A percentile compares a stretch with the other conserved stretches of the same genome.
Evolutionary conservation across 2,329 filamentous ascomycete genomes (phyloP).

Genomic region (Pyrenophora graminea): DNA sequence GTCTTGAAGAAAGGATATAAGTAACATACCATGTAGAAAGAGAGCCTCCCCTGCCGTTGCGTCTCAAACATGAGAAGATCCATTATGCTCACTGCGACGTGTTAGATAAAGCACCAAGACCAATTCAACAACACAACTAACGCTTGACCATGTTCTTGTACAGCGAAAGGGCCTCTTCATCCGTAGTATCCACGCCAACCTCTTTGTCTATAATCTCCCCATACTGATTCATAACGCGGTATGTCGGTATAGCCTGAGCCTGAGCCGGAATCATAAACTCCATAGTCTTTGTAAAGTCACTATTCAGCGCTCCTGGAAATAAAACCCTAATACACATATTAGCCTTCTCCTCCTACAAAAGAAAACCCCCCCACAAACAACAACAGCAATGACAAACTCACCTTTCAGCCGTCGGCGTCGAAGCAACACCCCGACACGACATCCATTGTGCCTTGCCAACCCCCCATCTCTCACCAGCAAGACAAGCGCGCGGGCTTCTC

Average conservation of each 20-base stretch:
- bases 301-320: conserved; percentile 95
- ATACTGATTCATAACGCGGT: conserved; percentile 87
- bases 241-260: conserved; percentile 81
- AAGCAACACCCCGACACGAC: conserved; percentile 62
- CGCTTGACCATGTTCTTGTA: conserved; percentile 68
- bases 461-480: conserved; percentile 24
- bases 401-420: conserved; percentile 64
- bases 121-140: conserved; percentile 27
- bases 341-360: neutral
- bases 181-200: conserved; percentile 67
- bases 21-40: conserved; percentile 88
- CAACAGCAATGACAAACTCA: conserved; percentile 49
- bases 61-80: conserved; percentile 98
- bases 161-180: conserved; percentile 63
- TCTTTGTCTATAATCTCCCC: conserved; percentile 78
- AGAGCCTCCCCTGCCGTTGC: conserved; percentile 88
- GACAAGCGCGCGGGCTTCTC: conserved; percentile 12
- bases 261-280: conserved; percentile 72
- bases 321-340: conserved; percentile 52
- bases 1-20: too few species aligned
- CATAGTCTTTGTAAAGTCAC: conserved; percentile 82
- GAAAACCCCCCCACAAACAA: neutral
- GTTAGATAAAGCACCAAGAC: conserved; percentile 6
- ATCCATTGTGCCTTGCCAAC: conserved; percentile 26
- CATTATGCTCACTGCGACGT: conserved; percentile 72